A percentile compares a stretch with the other conserved stretches of the same genome.
Conservation (phyloP, 768 basidiomycete species). For the Xanthoconium purpureum region DNA sequence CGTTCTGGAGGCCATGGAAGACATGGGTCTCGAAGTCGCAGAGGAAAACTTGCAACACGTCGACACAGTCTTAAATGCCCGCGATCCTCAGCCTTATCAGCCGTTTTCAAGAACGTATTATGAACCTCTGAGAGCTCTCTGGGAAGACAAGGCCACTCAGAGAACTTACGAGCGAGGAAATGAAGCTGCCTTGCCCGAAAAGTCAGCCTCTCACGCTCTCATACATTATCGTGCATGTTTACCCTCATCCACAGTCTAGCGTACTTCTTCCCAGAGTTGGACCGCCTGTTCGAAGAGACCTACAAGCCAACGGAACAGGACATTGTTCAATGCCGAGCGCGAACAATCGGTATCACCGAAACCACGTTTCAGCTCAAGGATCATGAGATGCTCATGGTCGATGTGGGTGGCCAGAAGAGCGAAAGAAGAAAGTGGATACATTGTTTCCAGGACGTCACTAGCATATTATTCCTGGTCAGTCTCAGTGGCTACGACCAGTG, state of each 20-base stretch:
- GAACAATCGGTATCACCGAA: conserved; percentile 90
- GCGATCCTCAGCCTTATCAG: conserved; percentile 76
- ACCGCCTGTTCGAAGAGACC: conserved; percentile 70
- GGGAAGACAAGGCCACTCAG: conserved; percentile 74
- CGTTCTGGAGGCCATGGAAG: conserved; percentile 85
- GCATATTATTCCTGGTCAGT: conserved; percentile 88
- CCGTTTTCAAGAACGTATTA: conserved; percentile 69
- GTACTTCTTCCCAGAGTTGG: conserved; percentile 78
- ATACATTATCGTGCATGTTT: background rate
- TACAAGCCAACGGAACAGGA: conserved; percentile 83
- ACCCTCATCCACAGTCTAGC: conserved; percentile 42
- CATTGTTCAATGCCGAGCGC: conserved; percentile 80
- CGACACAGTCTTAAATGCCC: conserved; percentile 61
- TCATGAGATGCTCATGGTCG: conserved; percentile 89
- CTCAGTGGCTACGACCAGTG: conserved; percentile 94
- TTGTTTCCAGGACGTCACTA: conserved; percentile 92
- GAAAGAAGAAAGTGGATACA: conserved; percentile 94
- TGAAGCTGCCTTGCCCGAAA: conserved; percentile 89
- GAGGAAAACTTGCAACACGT: conserved; percentile 58
- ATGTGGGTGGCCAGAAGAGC: conserved; percentile 92
- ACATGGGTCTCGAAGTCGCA: conserved; percentile 74
- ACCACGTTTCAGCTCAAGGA: conserved; percentile 77
- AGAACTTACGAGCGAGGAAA: conserved; percentile 79
- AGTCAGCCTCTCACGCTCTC: conserved; percentile 44
- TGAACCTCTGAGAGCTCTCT: conserved; percentile 66